These are phyloP conservation scores for Colletotrichum sansevieriae DNA, from an alignment of 2,329 filamentous ascomycete genomes.

Conservation along the genomic window DNA sequence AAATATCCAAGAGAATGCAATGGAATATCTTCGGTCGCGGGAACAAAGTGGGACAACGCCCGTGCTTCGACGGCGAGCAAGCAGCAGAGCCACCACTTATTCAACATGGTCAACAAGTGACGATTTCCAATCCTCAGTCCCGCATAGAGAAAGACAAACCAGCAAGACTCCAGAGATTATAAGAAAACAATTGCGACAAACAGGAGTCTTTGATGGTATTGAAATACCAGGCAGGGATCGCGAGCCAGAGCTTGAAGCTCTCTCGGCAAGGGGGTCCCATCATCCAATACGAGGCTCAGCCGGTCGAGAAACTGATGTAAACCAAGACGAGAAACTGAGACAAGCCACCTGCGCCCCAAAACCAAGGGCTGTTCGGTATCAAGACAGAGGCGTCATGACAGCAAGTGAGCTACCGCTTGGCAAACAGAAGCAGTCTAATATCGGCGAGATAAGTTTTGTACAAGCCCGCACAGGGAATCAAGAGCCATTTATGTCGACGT, in stretches of 20 bases:
- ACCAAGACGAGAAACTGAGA: too few species aligned
- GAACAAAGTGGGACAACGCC: background rate
- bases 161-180: conserved; percentile 31
- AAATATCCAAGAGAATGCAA: too few species aligned
- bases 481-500: background rate
- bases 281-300: background rate
- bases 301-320: background rate
- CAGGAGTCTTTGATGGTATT: conserved; percentile 28
- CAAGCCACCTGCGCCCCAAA: too few species aligned
- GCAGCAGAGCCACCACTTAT: conserved; percentile 41
- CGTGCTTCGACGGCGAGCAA: background rate
- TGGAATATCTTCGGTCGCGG: too few species aligned
- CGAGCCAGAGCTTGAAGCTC: background rate
- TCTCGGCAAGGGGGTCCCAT: background rate
- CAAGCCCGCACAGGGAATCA: too few species aligned
- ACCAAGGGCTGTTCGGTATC: conserved; percentile 39
- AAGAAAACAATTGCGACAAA: conserved; percentile 22
- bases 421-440: conserved; percentile 34
- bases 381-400: conserved; percentile 42
- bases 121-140: background rate
- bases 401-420: background rate
- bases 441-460: too few species aligned
- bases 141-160: background rate
- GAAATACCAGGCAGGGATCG: background rate
- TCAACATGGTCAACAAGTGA: conserved; percentile 45